Base-by-base conservation (phyloP, 805 yeast species). In the Yarrowia deformans region DNA sequence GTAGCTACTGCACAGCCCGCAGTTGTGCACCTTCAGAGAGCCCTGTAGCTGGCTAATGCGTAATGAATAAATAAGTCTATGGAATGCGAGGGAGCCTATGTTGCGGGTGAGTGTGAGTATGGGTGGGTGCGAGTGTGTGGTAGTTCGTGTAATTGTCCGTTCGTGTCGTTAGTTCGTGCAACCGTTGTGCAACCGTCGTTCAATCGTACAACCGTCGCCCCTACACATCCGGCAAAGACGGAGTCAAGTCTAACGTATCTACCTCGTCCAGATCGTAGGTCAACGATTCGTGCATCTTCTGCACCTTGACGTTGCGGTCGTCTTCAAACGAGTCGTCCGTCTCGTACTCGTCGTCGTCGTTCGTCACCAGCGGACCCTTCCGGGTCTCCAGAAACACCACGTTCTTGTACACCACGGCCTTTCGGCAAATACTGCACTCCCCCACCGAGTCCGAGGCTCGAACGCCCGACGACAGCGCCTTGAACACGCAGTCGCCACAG, bases 381-480 rank as follows among this genome's bases (percentile, higher is more conserved):
- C 68, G 14, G 12, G 48, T 43, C 46, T 76, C 77, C 56, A 78
- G 69, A 37, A 71, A 74, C 10, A 69, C 56, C n/a, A 78, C 73
- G 8, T 70, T 67, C 52, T 70, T 74, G 68, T 77, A 77, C 2
- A 48, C 61, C 1, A 79, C 78, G 40, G 70, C 69, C 37, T 74
- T 70, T 8, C 81, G 74, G 68, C 81, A 79, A 13, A 79, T 72
- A 12, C 77, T 73, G 74, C 81, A 79, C 37, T 70, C 75, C n/a
- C 81, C 81, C 0, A 37, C 48, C 1, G 68, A 46, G 8, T 64
- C 54, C 1, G 75, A 76, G 19, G 80, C 74, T 9, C 73, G 50
- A 1, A 69, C 61, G 0, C 75, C 66, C 8, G 78, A 72, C 7
- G 74, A 49, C 16, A 79, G 72, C 12, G 81, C 81, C 42, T 71